These are phyloP conservation scores for Fusarium sp. DNA, from an alignment of 2,329 filamentous ascomycete genomes.

Conservation along the genomic window DNA sequence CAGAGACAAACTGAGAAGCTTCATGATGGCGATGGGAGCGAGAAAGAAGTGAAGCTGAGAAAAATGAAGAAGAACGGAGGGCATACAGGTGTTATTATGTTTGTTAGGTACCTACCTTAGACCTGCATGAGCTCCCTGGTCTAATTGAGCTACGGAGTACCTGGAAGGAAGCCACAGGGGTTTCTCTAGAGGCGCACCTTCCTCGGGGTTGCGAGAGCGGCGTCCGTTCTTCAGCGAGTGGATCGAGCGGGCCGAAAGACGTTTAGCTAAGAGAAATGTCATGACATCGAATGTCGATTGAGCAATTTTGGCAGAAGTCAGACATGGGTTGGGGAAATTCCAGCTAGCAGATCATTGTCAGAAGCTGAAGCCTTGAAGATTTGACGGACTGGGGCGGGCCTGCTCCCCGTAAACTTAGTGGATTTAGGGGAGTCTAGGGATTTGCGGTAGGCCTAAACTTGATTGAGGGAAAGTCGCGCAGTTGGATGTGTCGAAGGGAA, in stretches of 20 bases:
- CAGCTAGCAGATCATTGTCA: background rate
- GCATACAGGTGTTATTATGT: slow-evolving; percentile 19
- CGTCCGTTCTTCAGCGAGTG: background rate
- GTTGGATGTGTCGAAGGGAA: background rate
- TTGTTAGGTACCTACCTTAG: slow-evolving; percentile 6
- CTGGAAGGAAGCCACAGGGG: background rate
- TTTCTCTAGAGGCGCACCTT: background rate
- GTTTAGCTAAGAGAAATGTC: background rate
- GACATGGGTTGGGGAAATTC: background rate
- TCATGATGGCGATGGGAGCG: slow-evolving; percentile 30
- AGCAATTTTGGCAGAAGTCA: background rate
- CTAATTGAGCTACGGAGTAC: background rate
- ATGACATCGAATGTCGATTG: background rate
- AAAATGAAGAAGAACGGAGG: background rate
- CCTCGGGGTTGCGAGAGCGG: background rate
- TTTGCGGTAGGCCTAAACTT: slow-evolving; percentile 22
- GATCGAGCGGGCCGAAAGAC: background rate
- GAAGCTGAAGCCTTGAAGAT: background rate
- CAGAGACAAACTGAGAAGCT: slow-evolving; percentile 35
- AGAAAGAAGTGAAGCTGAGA: background rate
- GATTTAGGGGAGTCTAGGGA: background rate
- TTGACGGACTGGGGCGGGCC: background rate
- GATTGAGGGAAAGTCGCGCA: slow-evolving; percentile 18
- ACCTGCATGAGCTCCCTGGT: background rate
- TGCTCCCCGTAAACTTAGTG: slow-evolving; percentile 12